phyloP scores from a whole-genome alignment of 164 flowering plant genomes.

The Nelumbo lutea region DNA sequence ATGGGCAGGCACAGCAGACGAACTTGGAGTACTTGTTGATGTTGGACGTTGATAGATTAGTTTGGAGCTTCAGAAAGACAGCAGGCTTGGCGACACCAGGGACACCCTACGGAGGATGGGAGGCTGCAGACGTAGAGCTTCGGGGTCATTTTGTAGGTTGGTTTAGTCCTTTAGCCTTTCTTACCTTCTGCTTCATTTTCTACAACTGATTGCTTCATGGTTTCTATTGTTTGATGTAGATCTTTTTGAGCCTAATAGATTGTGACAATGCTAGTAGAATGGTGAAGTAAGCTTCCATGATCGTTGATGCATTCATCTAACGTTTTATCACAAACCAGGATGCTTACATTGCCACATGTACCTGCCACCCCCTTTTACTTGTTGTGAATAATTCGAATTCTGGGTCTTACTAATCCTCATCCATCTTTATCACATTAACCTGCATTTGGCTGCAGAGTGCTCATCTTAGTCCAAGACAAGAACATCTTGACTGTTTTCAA shows the following conservation, averaged over 20 bases:
- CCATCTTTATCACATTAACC: too few relatives aligned
- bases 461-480: too few relatives aligned
- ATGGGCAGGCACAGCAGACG: constrained; percentile 74
- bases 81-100: constrained; percentile 69
- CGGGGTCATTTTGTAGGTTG: constrained; percentile 95
- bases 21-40: constrained; percentile 83
- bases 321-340: too few relatives aligned
- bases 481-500: too few relatives aligned
- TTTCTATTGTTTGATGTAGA: background rate
- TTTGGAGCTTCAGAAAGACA: constrained; percentile 84
- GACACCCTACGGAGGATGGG: constrained; percentile 82
- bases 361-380: too few relatives aligned
- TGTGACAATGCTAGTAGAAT: background rate
- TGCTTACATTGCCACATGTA: too few relatives aligned
- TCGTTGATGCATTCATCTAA: background rate
- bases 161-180: constrained; percentile 16
- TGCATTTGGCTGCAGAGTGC: too few relatives aligned
- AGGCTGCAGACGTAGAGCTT: constrained; percentile 55
- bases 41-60: constrained; percentile 75
- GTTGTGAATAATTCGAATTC: too few relatives aligned
- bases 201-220: background rate
- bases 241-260: background rate
- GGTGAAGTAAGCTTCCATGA: background rate
- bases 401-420: too few relatives aligned
- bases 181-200: background rate